These are phyloP conservation scores for Lineolata rhizophorae DNA, from an alignment of 495 filamentous ascomycete genomes.

Conservation along the genomic window DNA sequence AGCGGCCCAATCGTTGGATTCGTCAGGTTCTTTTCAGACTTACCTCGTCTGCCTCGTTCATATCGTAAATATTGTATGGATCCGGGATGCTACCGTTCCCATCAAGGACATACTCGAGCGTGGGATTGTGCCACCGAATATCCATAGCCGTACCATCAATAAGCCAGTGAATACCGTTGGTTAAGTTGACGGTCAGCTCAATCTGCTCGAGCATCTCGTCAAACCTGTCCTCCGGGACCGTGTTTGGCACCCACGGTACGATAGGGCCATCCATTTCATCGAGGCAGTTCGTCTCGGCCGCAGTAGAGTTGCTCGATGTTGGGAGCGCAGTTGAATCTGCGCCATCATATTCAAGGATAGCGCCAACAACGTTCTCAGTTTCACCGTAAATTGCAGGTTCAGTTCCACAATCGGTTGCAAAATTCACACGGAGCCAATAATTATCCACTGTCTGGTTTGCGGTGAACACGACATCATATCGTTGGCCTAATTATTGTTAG, in stretches of 20 bases:
- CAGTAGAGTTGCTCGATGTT: conserved; percentile 7
- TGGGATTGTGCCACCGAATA: conserved; percentile 12
- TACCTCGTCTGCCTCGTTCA: conserved; percentile 7
- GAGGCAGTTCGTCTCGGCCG: conserved; percentile 3
- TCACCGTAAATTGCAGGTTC: conserved; percentile 1
- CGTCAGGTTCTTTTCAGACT: background rate
- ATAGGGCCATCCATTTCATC: conserved; percentile 2
- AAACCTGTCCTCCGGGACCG: background rate
- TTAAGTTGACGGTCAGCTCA: conserved; percentile 6
- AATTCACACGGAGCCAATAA: conserved; percentile 18
- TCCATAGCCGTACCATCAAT: conserved; percentile 12
- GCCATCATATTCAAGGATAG: conserved; percentile 16
- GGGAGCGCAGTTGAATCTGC: too few species aligned
- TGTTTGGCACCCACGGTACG: background rate
- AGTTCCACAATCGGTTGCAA: conserved; percentile 6
- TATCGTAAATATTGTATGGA: too few species aligned
- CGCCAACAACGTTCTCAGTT: conserved; percentile 5
- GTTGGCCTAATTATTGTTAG: conserved; percentile 17
- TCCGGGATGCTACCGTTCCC: too few species aligned
- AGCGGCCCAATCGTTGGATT: conserved; percentile 1
- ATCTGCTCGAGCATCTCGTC: conserved; percentile 3
- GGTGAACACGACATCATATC: conserved; percentile 20
- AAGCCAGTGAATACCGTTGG: conserved; percentile 13
- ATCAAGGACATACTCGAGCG: conserved; percentile 13
- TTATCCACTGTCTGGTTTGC: conserved; percentile 14